Evolutionary conservation across 306 rosid species (phyloP).

Genomic region (Medicago lupulina): DNA sequence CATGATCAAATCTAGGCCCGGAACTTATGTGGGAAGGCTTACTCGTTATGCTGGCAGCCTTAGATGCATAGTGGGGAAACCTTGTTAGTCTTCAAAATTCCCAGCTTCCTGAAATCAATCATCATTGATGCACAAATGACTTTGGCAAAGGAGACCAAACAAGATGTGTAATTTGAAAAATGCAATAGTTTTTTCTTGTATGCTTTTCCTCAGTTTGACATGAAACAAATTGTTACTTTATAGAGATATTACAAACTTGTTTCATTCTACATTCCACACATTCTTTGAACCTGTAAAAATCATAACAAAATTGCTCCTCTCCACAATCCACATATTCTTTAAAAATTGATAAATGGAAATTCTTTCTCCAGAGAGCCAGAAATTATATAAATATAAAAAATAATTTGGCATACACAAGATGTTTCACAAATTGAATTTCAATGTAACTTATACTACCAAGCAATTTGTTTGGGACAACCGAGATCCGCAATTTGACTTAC

Average conservation of each 20-base stretch:
- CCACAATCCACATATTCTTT: not conserved
- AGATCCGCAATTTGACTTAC: not conserved
- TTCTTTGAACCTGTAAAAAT: not conserved
- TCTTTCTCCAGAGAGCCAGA: not conserved
- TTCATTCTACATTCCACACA: not conserved
- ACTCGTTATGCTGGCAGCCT: constrained; percentile 63
- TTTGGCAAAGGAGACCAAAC: not conserved
- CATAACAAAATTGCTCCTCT: not conserved
- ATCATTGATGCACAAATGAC: constrained; percentile 2
- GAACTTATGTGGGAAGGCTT: constrained; percentile 52
- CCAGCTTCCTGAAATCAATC: constrained; percentile 1
- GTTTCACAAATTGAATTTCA: not conserved
- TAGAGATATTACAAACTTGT: not conserved
- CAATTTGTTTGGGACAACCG: not conserved
- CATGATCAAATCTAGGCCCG: constrained; percentile 62
- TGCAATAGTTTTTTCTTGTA: not conserved
- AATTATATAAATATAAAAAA: not conserved
- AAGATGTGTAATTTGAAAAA: not conserved
- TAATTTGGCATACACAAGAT: not conserved
- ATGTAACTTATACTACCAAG: no score
- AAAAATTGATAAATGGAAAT: not conserved
- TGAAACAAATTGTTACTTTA: not conserved
- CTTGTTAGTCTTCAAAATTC: constrained; percentile 48
- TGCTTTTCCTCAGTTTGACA: not conserved
- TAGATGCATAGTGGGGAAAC: constrained; percentile 48